phyloP scores from a whole-genome alignment of 2,329 filamentous ascomycete genomes.

The Fusarium vanettenii region DNA sequence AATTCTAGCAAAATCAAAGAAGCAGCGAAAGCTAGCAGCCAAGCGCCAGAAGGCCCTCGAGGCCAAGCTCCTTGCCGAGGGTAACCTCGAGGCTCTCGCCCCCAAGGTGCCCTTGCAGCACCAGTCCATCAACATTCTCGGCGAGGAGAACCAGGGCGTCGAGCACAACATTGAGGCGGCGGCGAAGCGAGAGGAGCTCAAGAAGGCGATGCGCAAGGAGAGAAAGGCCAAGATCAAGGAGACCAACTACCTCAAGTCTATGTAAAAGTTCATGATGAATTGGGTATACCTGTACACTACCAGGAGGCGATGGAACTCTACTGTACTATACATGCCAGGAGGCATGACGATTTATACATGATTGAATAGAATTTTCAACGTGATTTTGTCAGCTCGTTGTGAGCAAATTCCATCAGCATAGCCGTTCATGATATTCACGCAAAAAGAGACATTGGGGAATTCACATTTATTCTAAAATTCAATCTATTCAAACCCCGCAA shows the following conservation, averaged over 20 bases:
- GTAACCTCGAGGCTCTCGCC: constrained; percentile 73
- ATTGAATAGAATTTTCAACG: constrained; percentile 10
- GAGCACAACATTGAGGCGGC: constrained; percentile 60
- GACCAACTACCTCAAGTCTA: constrained; percentile 84
- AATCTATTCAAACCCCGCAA: constrained; percentile 28
- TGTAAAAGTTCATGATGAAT: constrained; percentile 59
- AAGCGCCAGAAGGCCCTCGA: constrained; percentile 70
- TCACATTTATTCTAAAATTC: constrained; percentile 23
- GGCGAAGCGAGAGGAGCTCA: constrained; percentile 70
- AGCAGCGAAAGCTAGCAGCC: constrained; percentile 77
- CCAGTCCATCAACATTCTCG: constrained; percentile 80
- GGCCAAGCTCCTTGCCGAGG: constrained; percentile 70
- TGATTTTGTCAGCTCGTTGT: background rate
- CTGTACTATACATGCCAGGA: constrained; percentile 44
- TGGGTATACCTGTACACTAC: constrained; percentile 43
- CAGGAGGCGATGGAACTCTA: constrained; percentile 28
- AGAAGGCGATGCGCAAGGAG: constrained; percentile 78
- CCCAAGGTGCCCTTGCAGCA: constrained; percentile 81
- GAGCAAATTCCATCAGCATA: background rate
- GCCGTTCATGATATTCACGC: background rate
- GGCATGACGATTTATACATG: constrained; percentile 20
- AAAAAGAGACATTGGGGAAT: background rate
- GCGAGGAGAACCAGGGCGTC: constrained; percentile 55
- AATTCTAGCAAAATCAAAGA: constrained; percentile 81
- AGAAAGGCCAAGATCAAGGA: constrained; percentile 84